phyloP scores from a whole-genome alignment of 169 alveolate genomes.

The Cryptosporidium ryanae region DNA sequence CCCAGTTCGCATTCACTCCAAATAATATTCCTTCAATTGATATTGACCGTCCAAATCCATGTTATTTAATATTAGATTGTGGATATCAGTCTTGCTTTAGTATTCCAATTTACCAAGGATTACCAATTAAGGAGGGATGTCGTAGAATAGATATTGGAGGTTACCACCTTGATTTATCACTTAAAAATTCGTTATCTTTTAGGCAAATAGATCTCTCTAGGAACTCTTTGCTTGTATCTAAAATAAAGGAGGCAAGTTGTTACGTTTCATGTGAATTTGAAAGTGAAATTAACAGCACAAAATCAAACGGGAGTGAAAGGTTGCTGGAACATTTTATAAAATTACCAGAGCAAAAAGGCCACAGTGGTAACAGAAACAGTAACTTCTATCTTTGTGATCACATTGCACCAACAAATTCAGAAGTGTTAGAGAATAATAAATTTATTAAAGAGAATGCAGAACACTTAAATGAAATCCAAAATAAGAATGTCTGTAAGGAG shows the following conservation, averaged over 20 bases:
- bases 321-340: constrained; percentile 20
- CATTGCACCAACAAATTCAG: constrained; percentile 24
- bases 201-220: constrained; percentile 63
- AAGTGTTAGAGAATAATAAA: not conserved
- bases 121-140: constrained; percentile 56
- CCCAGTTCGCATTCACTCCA: constrained; percentile 61
- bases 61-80: constrained; percentile 63
- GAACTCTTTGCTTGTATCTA: constrained; percentile 42
- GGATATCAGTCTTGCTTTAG: constrained; percentile 69
- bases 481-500: not conserved
- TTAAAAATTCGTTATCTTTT: constrained; percentile 40
- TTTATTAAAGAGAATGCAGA: not conserved
- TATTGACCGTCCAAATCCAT: constrained; percentile 22
- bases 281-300: not conserved
- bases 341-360: constrained; percentile 26
- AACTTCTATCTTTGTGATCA: constrained; percentile 9
- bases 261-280: constrained; percentile 44
- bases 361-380: constrained; percentile 2
- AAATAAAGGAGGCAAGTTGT: constrained; percentile 58
- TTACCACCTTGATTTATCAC: constrained; percentile 49
- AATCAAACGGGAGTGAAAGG: not conserved
- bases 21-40: constrained; percentile 34
- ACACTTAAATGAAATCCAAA: not conserved
- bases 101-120: constrained; percentile 51
- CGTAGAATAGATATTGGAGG: constrained; percentile 73